A percentile compares a stretch with the other conserved stretches of the same genome.
These are phyloP conservation scores for Fomitopsis betulina DNA, from an alignment of 1,284 basidiomycete genomes.

Conservation along the genomic window DNA sequence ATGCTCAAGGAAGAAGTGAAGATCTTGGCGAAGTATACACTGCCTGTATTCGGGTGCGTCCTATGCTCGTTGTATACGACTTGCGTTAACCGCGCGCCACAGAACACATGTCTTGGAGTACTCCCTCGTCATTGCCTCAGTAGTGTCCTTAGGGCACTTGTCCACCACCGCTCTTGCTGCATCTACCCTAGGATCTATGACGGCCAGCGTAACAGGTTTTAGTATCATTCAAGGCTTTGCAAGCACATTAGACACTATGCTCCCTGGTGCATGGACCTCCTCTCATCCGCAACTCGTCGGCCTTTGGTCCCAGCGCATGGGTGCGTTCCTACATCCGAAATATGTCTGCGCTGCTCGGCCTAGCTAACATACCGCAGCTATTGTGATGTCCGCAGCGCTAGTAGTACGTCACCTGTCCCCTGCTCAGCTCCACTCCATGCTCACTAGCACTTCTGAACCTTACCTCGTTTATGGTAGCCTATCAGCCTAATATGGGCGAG, in stretches of 20 bases:
- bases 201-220: constrained; percentile 67
- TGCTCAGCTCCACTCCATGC: neutral
- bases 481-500: constrained; percentile 75
- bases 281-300: constrained; percentile 80
- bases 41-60: constrained; percentile 63
- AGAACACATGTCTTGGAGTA: constrained; percentile 77
- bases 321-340: constrained; percentile 35
- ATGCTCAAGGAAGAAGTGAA: constrained; percentile 56
- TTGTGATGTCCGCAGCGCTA: constrained; percentile 59
- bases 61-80: neutral
- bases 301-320: constrained; percentile 88
- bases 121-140: constrained; percentile 67
- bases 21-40: constrained; percentile 59
- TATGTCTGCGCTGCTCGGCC: neutral
- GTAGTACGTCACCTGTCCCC: constrained; percentile 40
- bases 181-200: constrained; percentile 85
- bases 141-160: constrained; percentile 83
- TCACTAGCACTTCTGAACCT: neutral
- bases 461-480: constrained; percentile 39
- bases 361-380: constrained; percentile 34
- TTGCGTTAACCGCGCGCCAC: neutral
- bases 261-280: constrained; percentile 91
- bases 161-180: constrained; percentile 82
- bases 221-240: constrained; percentile 84
- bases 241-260: constrained; percentile 83